A percentile compares a stretch with the other conserved stretches of the same genome.
Conservation (phyloP, 2,329 filamentous ascomycete genomes). For the Spiromastix sp. region DNA sequence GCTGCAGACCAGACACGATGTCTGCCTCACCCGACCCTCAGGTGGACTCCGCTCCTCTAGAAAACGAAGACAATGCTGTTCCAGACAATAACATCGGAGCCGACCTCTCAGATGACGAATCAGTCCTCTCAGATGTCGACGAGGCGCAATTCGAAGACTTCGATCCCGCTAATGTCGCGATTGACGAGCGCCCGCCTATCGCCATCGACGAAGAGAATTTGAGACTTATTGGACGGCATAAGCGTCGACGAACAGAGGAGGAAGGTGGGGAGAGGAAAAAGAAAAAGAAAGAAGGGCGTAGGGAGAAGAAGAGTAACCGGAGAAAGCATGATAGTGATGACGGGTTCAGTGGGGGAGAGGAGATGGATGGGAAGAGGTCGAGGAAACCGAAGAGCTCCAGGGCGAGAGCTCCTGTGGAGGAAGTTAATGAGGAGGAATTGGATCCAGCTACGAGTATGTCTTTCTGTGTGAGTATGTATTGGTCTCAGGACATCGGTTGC, state of each 20-base stretch:
- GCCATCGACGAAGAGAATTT: constrained; percentile 53
- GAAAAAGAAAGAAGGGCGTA: constrained; percentile 48
- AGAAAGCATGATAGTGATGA: constrained; percentile 53
- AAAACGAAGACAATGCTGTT: constrained; percentile 11
- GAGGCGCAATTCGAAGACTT: constrained; percentile 57
- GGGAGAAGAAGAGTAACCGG: constrained; percentile 56
- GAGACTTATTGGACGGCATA: constrained; percentile 51
- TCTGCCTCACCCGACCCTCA: constrained; percentile 27
- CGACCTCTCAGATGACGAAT: constrained; percentile 49
- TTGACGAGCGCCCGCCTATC: constrained; percentile 49
- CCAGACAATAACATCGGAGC: constrained; percentile 21
- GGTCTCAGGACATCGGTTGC: constrained; percentile 3
- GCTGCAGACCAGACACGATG: constrained; percentile 22
- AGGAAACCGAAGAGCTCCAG: constrained; percentile 41
- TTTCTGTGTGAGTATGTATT: not conserved
- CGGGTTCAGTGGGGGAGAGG: constrained; percentile 40
- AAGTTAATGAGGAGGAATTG: constrained; percentile 66
- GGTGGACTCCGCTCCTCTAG: constrained; percentile 9
- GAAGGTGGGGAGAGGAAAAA: constrained; percentile 55
- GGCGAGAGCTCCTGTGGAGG: constrained; percentile 44
- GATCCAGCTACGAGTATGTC: constrained; percentile 69
- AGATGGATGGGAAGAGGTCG: constrained; percentile 44
- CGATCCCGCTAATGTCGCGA: constrained; percentile 49
- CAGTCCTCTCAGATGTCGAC: constrained; percentile 53
- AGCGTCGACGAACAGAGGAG: constrained; percentile 53